These are phyloP conservation scores for Hypoxylon rickii DNA, from an alignment of 495 filamentous ascomycete species.

Conservation along the genomic window DNA sequence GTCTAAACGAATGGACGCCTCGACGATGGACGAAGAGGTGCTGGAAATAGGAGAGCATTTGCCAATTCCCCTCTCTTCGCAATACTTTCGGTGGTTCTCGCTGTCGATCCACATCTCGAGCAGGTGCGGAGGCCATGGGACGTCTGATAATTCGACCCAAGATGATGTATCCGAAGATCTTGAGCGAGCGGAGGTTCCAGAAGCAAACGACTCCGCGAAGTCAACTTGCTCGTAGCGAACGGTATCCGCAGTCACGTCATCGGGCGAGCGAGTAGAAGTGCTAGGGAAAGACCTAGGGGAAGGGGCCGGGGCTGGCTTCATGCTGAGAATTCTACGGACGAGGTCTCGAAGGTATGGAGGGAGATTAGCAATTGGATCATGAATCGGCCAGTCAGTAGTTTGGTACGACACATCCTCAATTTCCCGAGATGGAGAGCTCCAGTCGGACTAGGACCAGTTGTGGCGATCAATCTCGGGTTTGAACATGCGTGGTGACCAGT, in stretches of 20 bases:
- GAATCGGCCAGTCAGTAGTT: slow-evolving; percentile 6
- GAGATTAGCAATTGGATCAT: slow-evolving; percentile 3
- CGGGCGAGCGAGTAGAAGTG: background rate
- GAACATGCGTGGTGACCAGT: slow-evolving; percentile 32
- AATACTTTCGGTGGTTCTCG: slow-evolving; percentile 5
- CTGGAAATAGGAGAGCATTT: background rate
- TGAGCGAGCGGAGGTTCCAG: background rate
- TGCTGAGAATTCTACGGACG: slow-evolving; percentile 5
- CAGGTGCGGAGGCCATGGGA: slow-evolving; percentile 11
- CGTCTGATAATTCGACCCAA: slow-evolving; percentile 9
- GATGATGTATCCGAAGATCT: slow-evolving; percentile 5
- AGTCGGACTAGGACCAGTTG: slow-evolving; percentile 30
- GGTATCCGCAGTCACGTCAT: slow-evolving; percentile 4
- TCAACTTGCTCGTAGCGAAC: slow-evolving; percentile 17
- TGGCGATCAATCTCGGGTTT: slow-evolving; percentile 22
- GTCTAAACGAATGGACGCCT: background rate
- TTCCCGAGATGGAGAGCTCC: slow-evolving; percentile 27
- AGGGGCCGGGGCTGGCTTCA: background rate
- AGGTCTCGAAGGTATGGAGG: slow-evolving; percentile 1
- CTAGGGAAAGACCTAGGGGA: no score
- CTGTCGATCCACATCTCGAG: slow-evolving; percentile 11
- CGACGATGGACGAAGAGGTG: background rate
- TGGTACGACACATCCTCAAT: slow-evolving; percentile 26
- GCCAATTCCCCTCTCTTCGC: background rate
- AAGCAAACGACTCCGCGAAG: slow-evolving; percentile 5